Conservation (phyloP, 169 alveolate genomes). For the Neospora caninum region DNA sequence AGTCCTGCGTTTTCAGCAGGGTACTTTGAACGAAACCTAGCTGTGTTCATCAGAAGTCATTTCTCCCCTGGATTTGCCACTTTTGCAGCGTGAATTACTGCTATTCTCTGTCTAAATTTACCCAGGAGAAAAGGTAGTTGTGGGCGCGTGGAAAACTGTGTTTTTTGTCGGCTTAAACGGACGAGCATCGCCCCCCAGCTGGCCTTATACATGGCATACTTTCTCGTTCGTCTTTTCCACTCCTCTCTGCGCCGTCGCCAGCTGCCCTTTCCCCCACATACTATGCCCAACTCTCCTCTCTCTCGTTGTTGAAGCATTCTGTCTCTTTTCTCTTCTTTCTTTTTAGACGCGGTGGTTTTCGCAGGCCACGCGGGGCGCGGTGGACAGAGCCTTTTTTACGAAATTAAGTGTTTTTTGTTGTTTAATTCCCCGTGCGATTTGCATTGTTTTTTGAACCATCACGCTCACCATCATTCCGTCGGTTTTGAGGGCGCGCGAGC, state of each 20-base stretch:
- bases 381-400: neutral
- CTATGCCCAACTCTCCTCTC: neutral
- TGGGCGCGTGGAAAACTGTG: neutral
- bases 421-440: neutral
- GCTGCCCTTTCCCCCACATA: neutral
- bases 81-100: too few species aligned
- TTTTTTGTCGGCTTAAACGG: neutral
- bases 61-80: too few species aligned
- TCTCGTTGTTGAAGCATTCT: neutral
- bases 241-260: neutral
- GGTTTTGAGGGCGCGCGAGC: constrained; percentile 1
- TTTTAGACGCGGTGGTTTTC: neutral
- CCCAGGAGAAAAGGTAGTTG: neutral
- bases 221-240: neutral
- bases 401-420: neutral
- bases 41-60: too few species aligned
- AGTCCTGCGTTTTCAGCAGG: too few species aligned
- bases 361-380: constrained; percentile 12
- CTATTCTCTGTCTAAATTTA: too few species aligned
- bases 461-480: neutral
- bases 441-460: neutral
- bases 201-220: neutral
- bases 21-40: too few species aligned
- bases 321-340: neutral
- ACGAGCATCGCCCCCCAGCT: neutral